A percentile compares a stretch with the other conserved stretches of the same genome.
Conservation (phyloP, 139 green algal species). For the Tetraselmis striata region DNA sequence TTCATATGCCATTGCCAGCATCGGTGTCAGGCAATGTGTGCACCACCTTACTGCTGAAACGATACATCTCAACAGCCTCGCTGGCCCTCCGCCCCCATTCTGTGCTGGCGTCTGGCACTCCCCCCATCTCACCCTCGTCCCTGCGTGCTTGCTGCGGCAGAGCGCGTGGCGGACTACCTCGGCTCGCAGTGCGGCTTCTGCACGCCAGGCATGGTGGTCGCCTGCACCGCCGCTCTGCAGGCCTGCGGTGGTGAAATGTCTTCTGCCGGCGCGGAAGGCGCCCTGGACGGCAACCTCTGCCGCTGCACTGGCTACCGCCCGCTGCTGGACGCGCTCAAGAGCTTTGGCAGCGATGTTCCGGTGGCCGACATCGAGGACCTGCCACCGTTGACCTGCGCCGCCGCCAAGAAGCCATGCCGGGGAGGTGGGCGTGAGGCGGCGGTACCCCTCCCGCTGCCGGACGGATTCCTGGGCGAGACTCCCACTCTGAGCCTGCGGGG, state of each 20-base stretch:
- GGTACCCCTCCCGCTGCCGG: neutral
- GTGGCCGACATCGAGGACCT: conserved; percentile 59
- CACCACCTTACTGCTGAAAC: neutral
- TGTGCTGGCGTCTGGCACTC: neutral
- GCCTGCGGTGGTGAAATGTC: neutral
- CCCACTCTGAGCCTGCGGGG: too few species aligned
- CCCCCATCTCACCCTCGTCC: too few species aligned
- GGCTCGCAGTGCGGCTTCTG: conserved; percentile 72
- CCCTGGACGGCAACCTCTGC: conserved; percentile 73
- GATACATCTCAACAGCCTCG: too few species aligned
- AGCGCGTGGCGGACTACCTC: conserved; percentile 29
- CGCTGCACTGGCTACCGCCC: conserved; percentile 71
- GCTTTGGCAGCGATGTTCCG: conserved; percentile 21
- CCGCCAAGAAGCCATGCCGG: neutral
- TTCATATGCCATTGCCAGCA: neutral
- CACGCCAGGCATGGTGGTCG: conserved; percentile 59
- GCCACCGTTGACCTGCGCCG: conserved; percentile 16
- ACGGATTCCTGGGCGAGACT: too few species aligned
- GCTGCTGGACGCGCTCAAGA: conserved; percentile 53
- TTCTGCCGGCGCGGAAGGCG: conserved; percentile 24
- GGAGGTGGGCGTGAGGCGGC: neutral
- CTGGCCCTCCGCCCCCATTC: conserved; percentile 4
- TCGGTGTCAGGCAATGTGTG: neutral
- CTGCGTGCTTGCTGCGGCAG: too few species aligned
- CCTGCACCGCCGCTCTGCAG: conserved; percentile 32